Evolutionary conservation across 164 flowering plant species (phyloP).

Genomic region (Umbellularia californica): DNA sequence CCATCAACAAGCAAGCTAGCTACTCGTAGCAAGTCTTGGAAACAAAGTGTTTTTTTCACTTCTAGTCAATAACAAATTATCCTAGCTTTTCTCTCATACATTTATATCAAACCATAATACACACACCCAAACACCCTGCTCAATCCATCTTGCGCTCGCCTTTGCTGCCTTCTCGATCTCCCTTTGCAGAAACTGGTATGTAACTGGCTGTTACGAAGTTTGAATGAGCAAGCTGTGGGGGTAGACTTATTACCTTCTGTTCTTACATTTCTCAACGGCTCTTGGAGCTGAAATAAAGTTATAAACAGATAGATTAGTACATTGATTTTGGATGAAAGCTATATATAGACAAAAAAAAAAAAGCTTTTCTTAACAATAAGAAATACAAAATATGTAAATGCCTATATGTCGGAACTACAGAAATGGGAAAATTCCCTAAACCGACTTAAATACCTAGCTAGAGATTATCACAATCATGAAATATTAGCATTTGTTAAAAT

Average conservation of each 20-base stretch:
- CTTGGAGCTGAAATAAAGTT: slow-evolving; percentile 59
- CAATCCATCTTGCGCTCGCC: slow-evolving; percentile 23
- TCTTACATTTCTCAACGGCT: slow-evolving; percentile 73
- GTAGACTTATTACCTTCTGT: slow-evolving; percentile 42
- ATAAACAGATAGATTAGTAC: background rate
- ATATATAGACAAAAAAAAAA: background rate
- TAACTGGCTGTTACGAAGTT: background rate
- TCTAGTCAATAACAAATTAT: background rate
- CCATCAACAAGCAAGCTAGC: background rate
- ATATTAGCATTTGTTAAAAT: background rate
- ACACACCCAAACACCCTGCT: slow-evolving; percentile 29
- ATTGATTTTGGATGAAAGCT: background rate
- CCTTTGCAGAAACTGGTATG: slow-evolving; percentile 5
- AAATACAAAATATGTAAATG: background rate
- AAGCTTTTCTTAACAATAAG: background rate
- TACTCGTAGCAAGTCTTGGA: background rate
- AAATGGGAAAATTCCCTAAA: no score
- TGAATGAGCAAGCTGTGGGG: slow-evolving; percentile 11
- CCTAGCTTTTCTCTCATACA: background rate
- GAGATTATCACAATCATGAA: background rate
- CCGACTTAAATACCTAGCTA: no score
- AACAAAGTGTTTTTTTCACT: background rate
- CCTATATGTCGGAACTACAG: background rate
- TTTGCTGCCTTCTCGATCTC: background rate
- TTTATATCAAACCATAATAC: background rate